Base-by-base conservation (phyloP, 2,329 filamentous ascomycete species). In the Ophiobolus disseminans region DNA sequence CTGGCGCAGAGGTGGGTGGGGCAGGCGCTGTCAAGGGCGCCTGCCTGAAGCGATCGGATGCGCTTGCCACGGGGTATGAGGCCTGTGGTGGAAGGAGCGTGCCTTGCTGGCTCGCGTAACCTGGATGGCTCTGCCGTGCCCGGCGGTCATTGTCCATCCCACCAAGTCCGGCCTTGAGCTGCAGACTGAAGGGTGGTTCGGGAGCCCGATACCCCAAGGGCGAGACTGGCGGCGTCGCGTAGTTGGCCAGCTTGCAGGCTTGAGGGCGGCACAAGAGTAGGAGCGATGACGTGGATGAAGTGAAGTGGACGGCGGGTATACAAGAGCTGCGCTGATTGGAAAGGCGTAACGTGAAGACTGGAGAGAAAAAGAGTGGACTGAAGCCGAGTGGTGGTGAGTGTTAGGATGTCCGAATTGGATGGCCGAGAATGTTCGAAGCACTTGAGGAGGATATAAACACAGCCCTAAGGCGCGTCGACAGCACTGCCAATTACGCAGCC, bases 101-200 rank as follows among this genome's bases (percentile, higher is more conserved):
- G 77, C 74, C 73, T 75, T 72, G 73, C 66, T 75, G 75, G 70
- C 68, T 68, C 54, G 84, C 80, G 76, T 87, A 86, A 74, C 82
- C 78, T 72, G 84, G 81, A 76, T 82, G 80, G 76, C 89, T 88
- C 79, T 88, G 87, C 82, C 88, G 87, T 79, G 86, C 82, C 69
- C 85, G 81, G 71, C 83, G 85, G 75, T 83, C 84, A 78, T 86
- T 84, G 76, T 93, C 90, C 90, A 94, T 94, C 72, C 84, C 86
- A 78, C 79, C 73, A 68, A 77, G 75, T 73, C 77, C 74, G 74
- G 80, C 75, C 72, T 75, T 74, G 68, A 75, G 72, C 75, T 78
- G 77, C 73, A 79, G 77, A 76, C 77, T 78, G 76, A 80, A 75
- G 75, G 78, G 78, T 75, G 82, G 80, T 80, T 83, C 84, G 71